These are phyloP conservation scores for Cicer chorassanicum DNA, from an alignment of 306 rosid species.

Conservation along the genomic window DNA sequence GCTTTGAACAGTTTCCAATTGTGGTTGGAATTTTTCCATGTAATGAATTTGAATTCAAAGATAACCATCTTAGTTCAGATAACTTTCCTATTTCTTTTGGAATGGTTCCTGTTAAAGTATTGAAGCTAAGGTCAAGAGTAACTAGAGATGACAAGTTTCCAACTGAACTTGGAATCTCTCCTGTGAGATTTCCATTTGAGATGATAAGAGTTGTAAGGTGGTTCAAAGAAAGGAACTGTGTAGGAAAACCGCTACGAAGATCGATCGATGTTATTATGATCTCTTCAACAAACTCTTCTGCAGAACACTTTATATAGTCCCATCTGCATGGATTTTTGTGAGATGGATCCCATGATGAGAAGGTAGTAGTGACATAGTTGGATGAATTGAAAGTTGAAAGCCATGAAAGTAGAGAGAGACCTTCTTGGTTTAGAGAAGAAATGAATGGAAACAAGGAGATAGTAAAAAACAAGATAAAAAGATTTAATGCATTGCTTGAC, in stretches of 20 bases:
- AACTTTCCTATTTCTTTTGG: constrained; percentile 71
- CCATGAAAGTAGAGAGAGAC: constrained; percentile 90
- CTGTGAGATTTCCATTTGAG: constrained; percentile 83
- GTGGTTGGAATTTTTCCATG: constrained; percentile 68
- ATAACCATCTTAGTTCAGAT: constrained; percentile 54
- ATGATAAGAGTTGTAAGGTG: constrained; percentile 69
- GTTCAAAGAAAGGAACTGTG: constrained; percentile 63
- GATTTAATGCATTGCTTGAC: constrained; percentile 63
- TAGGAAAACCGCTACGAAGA: constrained; percentile 68
- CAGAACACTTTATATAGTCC: constrained; percentile 79
- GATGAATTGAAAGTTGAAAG: constrained; percentile 78
- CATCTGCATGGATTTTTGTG: constrained; percentile 80
- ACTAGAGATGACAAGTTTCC: constrained; percentile 78
- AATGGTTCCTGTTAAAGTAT: constrained; percentile 75
- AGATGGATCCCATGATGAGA: constrained; percentile 83
- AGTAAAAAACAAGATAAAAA: constrained; percentile 63
- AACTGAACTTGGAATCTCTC: constrained; percentile 65
- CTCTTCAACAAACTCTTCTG: constrained; percentile 64
- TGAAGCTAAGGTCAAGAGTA: constrained; percentile 82
- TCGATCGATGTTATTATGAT: constrained; percentile 65
- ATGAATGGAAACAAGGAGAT: constrained; percentile 62
- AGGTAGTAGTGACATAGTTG: constrained; percentile 52
- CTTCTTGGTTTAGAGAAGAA: constrained; percentile 84
- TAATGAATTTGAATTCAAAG: constrained; percentile 75
- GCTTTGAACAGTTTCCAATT: constrained; percentile 80